Percentiles rank a stretch among this genome's conserved stretches.
Conservation (phyloP, 2,329 filamentous ascomycete species). For the Furcasterigmium furcatum region DNA sequence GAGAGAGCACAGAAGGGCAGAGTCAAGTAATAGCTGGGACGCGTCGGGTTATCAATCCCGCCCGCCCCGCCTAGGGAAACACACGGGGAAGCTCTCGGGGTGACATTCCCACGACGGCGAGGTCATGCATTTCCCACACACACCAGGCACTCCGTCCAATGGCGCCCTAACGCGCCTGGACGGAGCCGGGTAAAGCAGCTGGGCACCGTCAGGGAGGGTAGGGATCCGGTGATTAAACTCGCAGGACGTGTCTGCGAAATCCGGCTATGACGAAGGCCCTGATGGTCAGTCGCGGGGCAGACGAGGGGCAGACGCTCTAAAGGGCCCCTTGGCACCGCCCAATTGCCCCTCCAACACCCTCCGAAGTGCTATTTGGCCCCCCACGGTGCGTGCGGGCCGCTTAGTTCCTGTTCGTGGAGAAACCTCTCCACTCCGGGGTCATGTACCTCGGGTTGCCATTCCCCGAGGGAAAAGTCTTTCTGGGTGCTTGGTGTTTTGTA, state of each 20-base stretch:
- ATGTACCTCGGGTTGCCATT: not conserved
- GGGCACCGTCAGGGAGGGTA: too few species aligned
- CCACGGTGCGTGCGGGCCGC: not conserved
- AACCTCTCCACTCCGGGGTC: not conserved
- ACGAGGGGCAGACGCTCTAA: not conserved
- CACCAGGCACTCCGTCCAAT: too few species aligned
- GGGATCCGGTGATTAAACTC: too few species aligned
- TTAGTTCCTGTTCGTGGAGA: slow-evolving; percentile 2
- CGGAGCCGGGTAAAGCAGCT: too few species aligned
- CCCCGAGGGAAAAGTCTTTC: not conserved
- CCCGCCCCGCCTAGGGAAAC: not conserved
- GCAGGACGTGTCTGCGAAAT: too few species aligned
- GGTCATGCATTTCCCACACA: too few species aligned
- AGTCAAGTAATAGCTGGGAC: not conserved
- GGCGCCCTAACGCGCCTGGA: too few species aligned
- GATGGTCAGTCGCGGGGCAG: not conserved
- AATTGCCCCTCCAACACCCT: too few species aligned
- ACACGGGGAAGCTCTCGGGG: not conserved
- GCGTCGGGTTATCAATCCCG: not conserved
- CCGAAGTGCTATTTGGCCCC: too few species aligned
- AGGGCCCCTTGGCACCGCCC: not conserved
- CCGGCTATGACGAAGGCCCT: not conserved
- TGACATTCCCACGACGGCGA: not conserved
- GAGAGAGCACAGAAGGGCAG: not conserved
- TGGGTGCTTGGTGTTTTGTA: not conserved